Conservation (phyloP, 2,329 filamentous ascomycete genomes). For the Neoscytalidium dimidiatum region DNA sequence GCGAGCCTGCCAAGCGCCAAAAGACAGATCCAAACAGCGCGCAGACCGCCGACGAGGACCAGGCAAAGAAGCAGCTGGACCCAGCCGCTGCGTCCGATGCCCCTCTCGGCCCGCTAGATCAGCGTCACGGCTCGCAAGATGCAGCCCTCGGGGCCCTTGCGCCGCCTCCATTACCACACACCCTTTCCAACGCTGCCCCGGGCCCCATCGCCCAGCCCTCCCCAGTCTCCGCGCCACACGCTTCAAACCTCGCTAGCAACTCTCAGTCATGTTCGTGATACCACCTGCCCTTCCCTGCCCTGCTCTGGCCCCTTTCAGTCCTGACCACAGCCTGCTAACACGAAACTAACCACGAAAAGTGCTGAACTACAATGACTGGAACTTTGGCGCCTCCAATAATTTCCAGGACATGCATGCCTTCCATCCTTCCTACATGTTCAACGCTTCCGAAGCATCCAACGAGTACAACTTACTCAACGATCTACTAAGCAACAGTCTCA, state of each 20-base stretch:
- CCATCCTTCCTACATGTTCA: conserved; percentile 94
- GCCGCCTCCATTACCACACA: conserved; percentile 36
- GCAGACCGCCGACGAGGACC: conserved; percentile 33
- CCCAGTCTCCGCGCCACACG: conserved; percentile 67
- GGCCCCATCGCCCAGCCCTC: conserved; percentile 70
- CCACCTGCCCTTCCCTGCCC: conserved; percentile 28
- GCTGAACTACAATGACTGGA: conserved; percentile 81
- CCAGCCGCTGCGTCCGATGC: conserved; percentile 30
- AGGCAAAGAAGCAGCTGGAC: conserved; percentile 30
- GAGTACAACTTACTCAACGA: conserved; percentile 97
- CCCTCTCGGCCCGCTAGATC: conserved; percentile 25
- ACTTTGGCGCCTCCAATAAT: conserved; percentile 71
- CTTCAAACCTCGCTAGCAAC: conserved; percentile 62
- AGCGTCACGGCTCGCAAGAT: conserved; percentile 35
- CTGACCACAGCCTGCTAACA: conserved; percentile 26
- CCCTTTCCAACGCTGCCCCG: conserved; percentile 44
- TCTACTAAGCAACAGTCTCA: conserved; percentile 86
- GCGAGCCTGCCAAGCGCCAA: conserved; percentile 78
- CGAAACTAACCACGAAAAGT: conserved; percentile 52
- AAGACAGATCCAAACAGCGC: conserved; percentile 57
- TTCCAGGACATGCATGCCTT: conserved; percentile 94
- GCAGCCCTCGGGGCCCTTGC: conserved; percentile 39
- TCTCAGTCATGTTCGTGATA: conserved; percentile 72
- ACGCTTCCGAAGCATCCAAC: conserved; percentile 88
- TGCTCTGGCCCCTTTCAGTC: conserved; percentile 26